These are phyloP conservation scores for Austroboletus eburneus DNA, from an alignment of 768 basidiomycete species.

Conservation along the genomic window DNA sequence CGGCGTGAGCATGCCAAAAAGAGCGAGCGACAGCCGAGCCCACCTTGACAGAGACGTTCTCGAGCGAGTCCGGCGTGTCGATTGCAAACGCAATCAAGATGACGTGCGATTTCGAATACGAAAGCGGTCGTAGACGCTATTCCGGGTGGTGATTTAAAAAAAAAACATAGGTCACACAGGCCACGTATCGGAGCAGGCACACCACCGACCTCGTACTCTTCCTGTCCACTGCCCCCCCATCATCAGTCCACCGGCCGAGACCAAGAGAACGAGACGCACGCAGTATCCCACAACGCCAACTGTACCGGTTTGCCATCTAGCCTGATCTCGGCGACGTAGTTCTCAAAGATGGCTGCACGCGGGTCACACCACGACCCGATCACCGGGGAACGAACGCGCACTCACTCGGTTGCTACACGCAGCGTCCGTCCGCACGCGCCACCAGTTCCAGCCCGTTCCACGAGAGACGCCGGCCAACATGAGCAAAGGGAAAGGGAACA, in stretches of 20 bases:
- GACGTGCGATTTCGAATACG: constrained; percentile 97
- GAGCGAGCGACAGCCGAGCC: constrained; percentile 1
- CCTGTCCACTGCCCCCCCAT: constrained; percentile 72
- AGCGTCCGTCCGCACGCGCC: too few relatives aligned
- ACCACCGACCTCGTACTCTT: constrained; percentile 84
- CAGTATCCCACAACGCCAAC: constrained; percentile 97
- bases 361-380: not conserved
- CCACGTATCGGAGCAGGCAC: not conserved
- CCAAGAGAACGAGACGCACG: constrained; percentile 53
- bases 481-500: too few relatives aligned
- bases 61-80: constrained; percentile 94
- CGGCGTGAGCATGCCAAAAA: too few relatives aligned
- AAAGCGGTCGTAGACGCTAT: constrained; percentile 90
- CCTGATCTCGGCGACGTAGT: constrained; percentile 97
- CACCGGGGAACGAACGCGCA: constrained; percentile 2
- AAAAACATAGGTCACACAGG: not conserved
- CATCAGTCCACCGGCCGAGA: not conserved
- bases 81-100: constrained; percentile 97
- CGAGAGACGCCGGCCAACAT: too few relatives aligned
- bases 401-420: constrained; percentile 49
- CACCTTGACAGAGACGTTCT: constrained; percentile 93
- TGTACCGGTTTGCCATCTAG: constrained; percentile 98
- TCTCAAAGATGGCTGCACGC: constrained; percentile 80
- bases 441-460: too few relatives aligned
- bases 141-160: not conserved